phyloP scores from a whole-genome alignment of 2,329 filamentous ascomycete genomes.

The Penicillium occitanis region DNA sequence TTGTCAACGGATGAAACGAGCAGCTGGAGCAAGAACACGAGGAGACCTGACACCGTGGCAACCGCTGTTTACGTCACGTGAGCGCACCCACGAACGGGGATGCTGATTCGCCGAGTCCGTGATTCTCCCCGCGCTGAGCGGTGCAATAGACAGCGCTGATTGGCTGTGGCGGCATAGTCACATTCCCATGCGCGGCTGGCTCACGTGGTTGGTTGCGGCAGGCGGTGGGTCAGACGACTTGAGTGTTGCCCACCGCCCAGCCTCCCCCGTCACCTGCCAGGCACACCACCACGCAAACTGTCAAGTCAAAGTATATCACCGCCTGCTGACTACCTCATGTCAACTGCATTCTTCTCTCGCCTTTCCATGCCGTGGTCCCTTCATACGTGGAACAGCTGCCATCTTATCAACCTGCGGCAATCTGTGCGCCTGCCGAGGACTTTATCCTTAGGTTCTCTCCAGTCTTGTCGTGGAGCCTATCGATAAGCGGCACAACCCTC shows the following conservation, averaged over 20 bases:
- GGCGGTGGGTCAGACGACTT: conserved; percentile 25
- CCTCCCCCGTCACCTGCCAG: conserved; percentile 23
- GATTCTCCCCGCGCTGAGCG: conserved; percentile 15
- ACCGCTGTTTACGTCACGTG: conserved; percentile 23
- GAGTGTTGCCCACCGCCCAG: conserved; percentile 6
- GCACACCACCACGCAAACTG: conserved; percentile 9
- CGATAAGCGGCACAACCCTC: conserved; percentile 18
- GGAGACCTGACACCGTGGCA: conserved; percentile 8
- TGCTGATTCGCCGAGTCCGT: conserved; percentile 2
- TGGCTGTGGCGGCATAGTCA: conserved; percentile 1
- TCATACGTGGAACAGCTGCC: not conserved
- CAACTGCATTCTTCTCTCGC: conserved; percentile 22
- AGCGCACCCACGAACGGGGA: not conserved
- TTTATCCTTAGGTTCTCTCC: not conserved
- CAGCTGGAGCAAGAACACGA: conserved; percentile 1
- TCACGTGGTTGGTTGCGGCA: conserved; percentile 28
- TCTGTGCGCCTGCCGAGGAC: conserved; percentile 1
- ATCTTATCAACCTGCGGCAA: not conserved
- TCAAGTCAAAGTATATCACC: conserved; percentile 1
- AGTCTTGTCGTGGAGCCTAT: not conserved
- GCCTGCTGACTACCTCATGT: not conserved
- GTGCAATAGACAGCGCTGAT: not conserved
- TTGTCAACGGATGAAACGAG: conserved; percentile 14
- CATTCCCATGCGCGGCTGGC: conserved; percentile 28
- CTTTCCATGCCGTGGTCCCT: conserved; percentile 20